These are phyloP conservation scores for Rhizopus arrhizus DNA, from an alignment of 371 early-diverging fungal species.

Conservation along the genomic window DNA sequence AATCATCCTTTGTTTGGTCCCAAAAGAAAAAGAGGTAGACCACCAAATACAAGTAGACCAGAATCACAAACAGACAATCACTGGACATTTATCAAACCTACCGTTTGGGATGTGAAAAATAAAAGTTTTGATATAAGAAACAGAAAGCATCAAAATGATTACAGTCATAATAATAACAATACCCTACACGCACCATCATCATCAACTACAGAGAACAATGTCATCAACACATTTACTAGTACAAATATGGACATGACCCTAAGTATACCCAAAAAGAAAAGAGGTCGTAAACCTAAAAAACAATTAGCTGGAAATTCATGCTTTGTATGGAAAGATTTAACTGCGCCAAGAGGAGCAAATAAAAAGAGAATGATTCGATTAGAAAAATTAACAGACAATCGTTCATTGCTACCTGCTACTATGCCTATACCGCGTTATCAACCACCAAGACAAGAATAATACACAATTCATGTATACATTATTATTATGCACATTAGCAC, in stretches of 20 bases:
- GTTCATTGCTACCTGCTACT: neutral
- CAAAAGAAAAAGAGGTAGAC: conserved; percentile 49
- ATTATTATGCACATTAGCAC: too few species aligned
- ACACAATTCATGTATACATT: neutral
- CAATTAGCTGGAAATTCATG: conserved; percentile 52
- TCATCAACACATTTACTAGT: conserved; percentile 40
- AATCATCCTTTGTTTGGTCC: conserved; percentile 21
- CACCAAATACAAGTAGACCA: conserved; percentile 41
- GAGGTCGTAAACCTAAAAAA: conserved; percentile 53
- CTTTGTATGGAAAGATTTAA: conserved; percentile 54
- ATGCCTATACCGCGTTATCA: neutral
- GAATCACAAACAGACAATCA: conserved; percentile 20
- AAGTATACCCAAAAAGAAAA: conserved; percentile 50
- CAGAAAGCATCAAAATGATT: neutral
- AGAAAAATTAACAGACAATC: conserved; percentile 6
- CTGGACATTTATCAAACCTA: conserved; percentile 37
- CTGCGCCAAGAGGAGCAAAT: conserved; percentile 41
- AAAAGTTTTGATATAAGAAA: conserved; percentile 6
- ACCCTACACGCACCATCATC: conserved; percentile 12
- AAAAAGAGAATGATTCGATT: conserved; percentile 13
- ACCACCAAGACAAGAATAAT: neutral
- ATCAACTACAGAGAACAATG: conserved; percentile 5
- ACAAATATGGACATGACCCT: conserved; percentile 45
- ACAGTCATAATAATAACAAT: conserved; percentile 6
- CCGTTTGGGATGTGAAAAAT: conserved; percentile 34